Evolutionary conservation across 257 asterid genomes (phyloP).

Genomic region (Rubia yunnanensis): DNA sequence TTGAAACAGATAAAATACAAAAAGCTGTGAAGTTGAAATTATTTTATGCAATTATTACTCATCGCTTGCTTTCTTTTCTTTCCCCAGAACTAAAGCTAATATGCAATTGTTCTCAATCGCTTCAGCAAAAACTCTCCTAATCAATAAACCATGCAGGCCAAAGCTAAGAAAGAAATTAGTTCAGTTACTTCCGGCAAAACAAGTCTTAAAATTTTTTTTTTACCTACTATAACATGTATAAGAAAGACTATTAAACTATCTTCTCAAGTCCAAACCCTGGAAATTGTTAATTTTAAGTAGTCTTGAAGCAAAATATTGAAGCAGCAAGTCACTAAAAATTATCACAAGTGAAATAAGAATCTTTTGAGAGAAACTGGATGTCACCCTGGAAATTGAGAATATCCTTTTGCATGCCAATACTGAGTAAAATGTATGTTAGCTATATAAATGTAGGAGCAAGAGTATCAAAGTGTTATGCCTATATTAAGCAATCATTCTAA

Average conservation of each 20-base stretch:
- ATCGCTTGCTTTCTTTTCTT: too few species aligned
- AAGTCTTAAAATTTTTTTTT: neutral
- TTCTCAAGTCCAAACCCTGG: neutral
- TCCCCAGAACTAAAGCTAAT: too few species aligned
- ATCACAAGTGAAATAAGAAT: slow-evolving; percentile 27
- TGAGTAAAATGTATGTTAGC: neutral
- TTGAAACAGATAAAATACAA: neutral
- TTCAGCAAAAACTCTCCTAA: too few species aligned
- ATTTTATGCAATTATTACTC: neutral
- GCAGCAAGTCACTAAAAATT: slow-evolving; percentile 3
- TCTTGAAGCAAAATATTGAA: neutral
- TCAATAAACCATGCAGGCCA: too few species aligned
- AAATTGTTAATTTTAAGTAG: too few species aligned
- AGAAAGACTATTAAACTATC: neutral
- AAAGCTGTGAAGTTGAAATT: neutral
- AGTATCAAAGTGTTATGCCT: too few species aligned
- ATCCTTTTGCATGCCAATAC: slow-evolving; percentile 43
- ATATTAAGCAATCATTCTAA: neutral
- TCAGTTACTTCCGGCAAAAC: neutral
- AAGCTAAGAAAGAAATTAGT: neutral
- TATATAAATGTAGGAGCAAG: neutral
- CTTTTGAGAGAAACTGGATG: slow-evolving; percentile 98
- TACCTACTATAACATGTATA: neutral
- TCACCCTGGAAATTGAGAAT: slow-evolving; percentile 82
- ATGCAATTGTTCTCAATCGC: too few species aligned